Evolutionary conservation across 2,329 filamentous ascomycete species (phyloP).

Genomic region (Didymella exigua): DNA sequence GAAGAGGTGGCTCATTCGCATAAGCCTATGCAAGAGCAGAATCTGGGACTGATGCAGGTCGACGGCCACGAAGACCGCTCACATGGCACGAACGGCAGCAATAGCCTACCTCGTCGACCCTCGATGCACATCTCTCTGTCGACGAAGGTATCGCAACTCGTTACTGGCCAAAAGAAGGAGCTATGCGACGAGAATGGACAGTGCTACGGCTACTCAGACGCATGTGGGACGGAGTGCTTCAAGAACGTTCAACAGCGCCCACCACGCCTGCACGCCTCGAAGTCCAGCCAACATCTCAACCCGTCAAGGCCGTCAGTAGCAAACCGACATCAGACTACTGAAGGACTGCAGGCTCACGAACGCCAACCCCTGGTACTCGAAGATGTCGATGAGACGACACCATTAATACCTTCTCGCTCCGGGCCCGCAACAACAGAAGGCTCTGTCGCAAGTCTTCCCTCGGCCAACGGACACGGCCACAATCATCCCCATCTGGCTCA

Average conservation of each 20-base stretch:
- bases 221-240: constrained; percentile 66
- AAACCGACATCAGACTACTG: constrained; percentile 32
- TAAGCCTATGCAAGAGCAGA: constrained; percentile 32
- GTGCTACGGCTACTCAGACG: constrained; percentile 66
- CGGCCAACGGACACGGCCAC: constrained; percentile 13
- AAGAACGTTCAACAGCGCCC: constrained; percentile 54
- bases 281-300: constrained; percentile 25
- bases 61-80: constrained; percentile 24
- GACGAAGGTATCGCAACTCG: constrained; percentile 55
- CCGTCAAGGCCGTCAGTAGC: constrained; percentile 25
- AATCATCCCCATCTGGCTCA: not conserved
- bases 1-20: constrained; percentile 25
- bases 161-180: constrained; percentile 54
- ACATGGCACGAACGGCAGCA: constrained; percentile 27
- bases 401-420: constrained; percentile 31
- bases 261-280: constrained; percentile 28
- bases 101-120: constrained; percentile 35
- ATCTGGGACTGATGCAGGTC: constrained; percentile 12
- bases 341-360: constrained; percentile 28
- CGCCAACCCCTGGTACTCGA: constrained; percentile 36
- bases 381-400: constrained; percentile 34
- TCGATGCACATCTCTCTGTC: constrained; percentile 52
- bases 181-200: constrained; percentile 63
- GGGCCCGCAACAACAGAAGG: constrained; percentile 33
- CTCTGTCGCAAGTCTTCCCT: constrained; percentile 24